A percentile compares a stretch with the other conserved stretches of the same genome.
These are phyloP conservation scores for Anthracocystis panici-leucophaei DNA, from an alignment of 1,284 basidiomycete genomes.

Conservation along the genomic window DNA sequence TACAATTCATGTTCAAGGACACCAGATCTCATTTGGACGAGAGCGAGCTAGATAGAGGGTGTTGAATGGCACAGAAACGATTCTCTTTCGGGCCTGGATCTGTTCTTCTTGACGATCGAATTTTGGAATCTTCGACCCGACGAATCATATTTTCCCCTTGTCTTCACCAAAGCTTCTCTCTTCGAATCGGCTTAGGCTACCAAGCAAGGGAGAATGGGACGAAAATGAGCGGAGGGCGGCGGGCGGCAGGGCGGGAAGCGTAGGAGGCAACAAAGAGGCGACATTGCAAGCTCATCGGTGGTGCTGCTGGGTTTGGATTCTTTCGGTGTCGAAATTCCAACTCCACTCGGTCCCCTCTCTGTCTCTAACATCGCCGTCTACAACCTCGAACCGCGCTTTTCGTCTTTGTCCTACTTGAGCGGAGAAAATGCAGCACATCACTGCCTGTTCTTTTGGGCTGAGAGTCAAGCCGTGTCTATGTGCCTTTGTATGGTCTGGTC, in stretches of 20 bases:
- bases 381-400: slow-evolving; percentile 1
- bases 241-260: slow-evolving; percentile 16
- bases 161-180: not conserved
- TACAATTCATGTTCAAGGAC: not conserved
- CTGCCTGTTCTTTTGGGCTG: too few species aligned
- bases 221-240: slow-evolving; percentile 3
- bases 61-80: not conserved
- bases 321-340: slow-evolving; percentile 16
- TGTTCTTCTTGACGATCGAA: not conserved
- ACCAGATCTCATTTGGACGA: not conserved
- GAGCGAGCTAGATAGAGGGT: not conserved
- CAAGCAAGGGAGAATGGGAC: not conserved
- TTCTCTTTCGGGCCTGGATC: not conserved
- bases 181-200: too few species aligned
- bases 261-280: not conserved
- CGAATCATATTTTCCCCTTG: slow-evolving; percentile 12
- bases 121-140: slow-evolving; percentile 10
- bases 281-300: slow-evolving; percentile 12
- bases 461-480: not conserved
- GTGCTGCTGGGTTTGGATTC: slow-evolving; percentile 23
- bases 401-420: not conserved
- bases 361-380: not conserved
- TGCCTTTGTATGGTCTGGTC: not conserved
- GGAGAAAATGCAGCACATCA: not conserved
- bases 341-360: slow-evolving; percentile 1